Base-by-base conservation (phyloP, 768 basidiomycete genomes). In the Baorangia bicolor region DNA sequence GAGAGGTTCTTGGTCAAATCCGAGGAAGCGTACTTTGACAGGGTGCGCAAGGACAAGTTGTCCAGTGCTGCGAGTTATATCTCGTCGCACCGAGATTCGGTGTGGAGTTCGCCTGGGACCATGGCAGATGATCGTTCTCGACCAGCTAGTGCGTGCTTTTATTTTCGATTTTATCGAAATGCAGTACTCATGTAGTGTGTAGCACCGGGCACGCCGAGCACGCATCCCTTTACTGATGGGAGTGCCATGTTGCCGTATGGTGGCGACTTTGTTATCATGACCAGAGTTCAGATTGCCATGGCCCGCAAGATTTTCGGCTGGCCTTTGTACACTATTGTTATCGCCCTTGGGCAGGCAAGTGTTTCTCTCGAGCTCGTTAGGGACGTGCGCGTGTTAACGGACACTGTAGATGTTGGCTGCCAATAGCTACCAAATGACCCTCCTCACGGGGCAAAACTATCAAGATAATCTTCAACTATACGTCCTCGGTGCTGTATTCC, bases 401-500 rank as follows among this genome's bases (percentile, higher is more conserved):
- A 25, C 25, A 39, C 55, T 34, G 14, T 25, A 88, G 83, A 92
- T 94, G 88, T 73, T 94, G 59, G 86, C 88, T 53, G 92, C 92
- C 4, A 93, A 92, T 30, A 95, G 93, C 66, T 97, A 95, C 83
- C 94, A 97, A 74, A 90, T 96, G 66, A 95, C 93, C 18, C 75
- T 97, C 34, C 79, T 96, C 20, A 88, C 90, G 20, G 94, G 94
- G 49, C 84, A 87, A 64, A 94, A 92, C 62, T 92, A 86, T 74
- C 85, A 92, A 69, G 81, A 85, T 58, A 78, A 88, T 62, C 58
- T 91, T 25, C 90, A 94, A 64, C 81, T 95, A 10, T 97, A 96
- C 67, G 91, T 96, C 46, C 83, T 97, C n/a, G 88, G 92, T 38
- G 85, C 81, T 54, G 85, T 96, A 60, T 96, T 96, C 78, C 77